Percentiles rank a stretch among this genome's conserved stretches.
These are phyloP conservation scores for Globisporangium parvum DNA, from an alignment of 352 stramenopile genomes.

Conservation along the genomic window DNA sequence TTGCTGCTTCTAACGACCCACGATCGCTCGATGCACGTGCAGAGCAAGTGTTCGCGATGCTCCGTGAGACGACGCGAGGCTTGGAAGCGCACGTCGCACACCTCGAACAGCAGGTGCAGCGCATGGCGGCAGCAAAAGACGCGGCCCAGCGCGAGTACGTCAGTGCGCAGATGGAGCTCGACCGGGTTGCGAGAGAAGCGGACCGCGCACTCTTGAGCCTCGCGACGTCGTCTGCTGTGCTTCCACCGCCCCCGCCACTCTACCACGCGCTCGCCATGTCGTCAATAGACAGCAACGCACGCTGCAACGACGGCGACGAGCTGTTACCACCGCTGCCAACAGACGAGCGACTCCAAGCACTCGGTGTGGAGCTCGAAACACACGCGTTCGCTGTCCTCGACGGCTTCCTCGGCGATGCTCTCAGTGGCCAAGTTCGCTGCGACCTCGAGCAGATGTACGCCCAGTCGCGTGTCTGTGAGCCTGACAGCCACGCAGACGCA, in stretches of 20 bases:
- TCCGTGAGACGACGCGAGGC: slow-evolving; percentile 16
- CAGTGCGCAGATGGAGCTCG: slow-evolving; percentile 17
- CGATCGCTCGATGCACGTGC: slow-evolving; percentile 22
- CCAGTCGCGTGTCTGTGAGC: not conserved
- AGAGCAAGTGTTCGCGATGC: slow-evolving; percentile 22
- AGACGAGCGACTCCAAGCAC: slow-evolving; percentile 6
- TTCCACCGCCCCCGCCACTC: not conserved
- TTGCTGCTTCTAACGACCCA: not conserved
- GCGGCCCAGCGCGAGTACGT: slow-evolving; percentile 24
- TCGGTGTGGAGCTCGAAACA: slow-evolving; percentile 15
- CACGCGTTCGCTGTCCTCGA: slow-evolving; percentile 26
- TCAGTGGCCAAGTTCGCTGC: slow-evolving; percentile 13
- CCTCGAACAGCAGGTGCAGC: slow-evolving; percentile 20
- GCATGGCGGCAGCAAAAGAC: slow-evolving; percentile 17
- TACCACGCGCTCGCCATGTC: not conserved
- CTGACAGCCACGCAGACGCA: not conserved
- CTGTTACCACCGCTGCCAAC: slow-evolving; percentile 21
- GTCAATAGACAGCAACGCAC: not conserved
- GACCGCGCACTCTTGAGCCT: slow-evolving; percentile 31
- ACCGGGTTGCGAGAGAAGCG: slow-evolving; percentile 23
- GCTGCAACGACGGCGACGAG: slow-evolving; percentile 16
- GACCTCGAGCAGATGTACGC: slow-evolving; percentile 23
- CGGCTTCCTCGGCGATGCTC: slow-evolving; percentile 19
- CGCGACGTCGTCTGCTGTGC: slow-evolving; percentile 11
- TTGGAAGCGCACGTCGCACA: slow-evolving; percentile 24